Conservation (phyloP, 352 stramenopile genomes). For the Phytophthora fragariae region DNA sequence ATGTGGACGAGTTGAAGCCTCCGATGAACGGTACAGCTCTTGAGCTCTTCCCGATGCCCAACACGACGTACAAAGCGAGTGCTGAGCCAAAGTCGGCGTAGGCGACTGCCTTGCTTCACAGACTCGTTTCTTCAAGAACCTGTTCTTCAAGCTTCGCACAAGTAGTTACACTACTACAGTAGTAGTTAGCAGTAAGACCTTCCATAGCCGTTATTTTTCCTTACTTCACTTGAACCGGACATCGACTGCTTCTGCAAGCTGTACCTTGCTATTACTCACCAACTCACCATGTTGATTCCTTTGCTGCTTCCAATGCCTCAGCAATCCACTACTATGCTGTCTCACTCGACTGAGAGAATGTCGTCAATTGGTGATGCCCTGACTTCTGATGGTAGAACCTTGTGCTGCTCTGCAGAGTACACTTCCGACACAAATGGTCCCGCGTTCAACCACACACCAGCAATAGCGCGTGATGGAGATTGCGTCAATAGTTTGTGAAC, state of each 20-base stretch:
- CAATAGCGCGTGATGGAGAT: conserved; percentile 31
- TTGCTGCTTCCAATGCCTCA: conserved; percentile 10
- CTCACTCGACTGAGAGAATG: conserved; percentile 39
- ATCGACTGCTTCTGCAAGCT: conserved; percentile 8
- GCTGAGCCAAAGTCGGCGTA: not conserved
- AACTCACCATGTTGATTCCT: conserved; percentile 3
- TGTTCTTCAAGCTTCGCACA: conserved; percentile 1
- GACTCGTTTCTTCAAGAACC: not conserved
- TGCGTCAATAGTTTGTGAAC: conserved; percentile 46
- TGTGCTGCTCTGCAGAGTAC: conserved; percentile 36
- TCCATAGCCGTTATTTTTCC: not conserved
- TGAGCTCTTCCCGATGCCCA: conserved; percentile 27
- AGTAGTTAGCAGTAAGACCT: not conserved
- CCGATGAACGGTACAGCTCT: conserved; percentile 26
- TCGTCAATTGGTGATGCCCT: conserved; percentile 23
- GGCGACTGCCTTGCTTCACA: not conserved
- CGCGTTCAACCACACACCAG: conserved; percentile 61
- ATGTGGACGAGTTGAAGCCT: conserved; percentile 17
- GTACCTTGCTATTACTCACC: not conserved
- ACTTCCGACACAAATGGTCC: conserved; percentile 47
- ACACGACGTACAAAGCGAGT: conserved; percentile 39
- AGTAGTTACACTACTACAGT: not conserved
- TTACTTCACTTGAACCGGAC: conserved; percentile 10
- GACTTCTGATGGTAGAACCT: conserved; percentile 1
- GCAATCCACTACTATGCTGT: not conserved